Conservation (phyloP, 805 yeast genomes). For the Wickerhamiella bombiphila region DNA sequence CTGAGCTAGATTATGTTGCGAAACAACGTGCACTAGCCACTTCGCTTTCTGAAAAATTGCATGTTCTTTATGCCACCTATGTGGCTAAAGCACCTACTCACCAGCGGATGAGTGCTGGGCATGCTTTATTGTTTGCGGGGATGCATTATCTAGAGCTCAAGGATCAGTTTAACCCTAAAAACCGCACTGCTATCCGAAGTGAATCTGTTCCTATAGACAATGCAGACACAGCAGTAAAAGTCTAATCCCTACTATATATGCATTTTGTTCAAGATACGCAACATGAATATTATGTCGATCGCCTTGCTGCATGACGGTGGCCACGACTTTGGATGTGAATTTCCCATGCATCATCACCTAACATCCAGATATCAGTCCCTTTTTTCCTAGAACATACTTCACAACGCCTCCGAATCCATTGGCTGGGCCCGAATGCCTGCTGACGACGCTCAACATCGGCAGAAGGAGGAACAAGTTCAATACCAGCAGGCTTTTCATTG, state of each 20-base stretch:
- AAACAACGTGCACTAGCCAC: neutral
- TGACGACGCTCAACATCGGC: slow-evolving; percentile 22
- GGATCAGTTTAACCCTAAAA: too few relatives aligned
- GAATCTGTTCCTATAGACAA: too few relatives aligned
- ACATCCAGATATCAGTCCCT: slow-evolving; percentile 40
- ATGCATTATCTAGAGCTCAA: neutral
- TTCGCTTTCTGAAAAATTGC: neutral
- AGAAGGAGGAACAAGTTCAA: slow-evolving; percentile 24
- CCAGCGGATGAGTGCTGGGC: neutral
- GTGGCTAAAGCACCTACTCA: neutral
- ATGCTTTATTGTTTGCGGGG: neutral
- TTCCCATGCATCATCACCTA: slow-evolving; percentile 61
- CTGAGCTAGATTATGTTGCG: neutral
- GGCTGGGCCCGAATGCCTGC: slow-evolving; percentile 16
- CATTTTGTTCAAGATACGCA: neutral
- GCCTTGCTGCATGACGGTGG: slow-evolving; percentile 37
- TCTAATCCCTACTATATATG: too few relatives aligned
- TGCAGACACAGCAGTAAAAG: too few relatives aligned
- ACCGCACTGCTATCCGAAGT: too few relatives aligned
- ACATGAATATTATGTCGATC: too few relatives aligned
- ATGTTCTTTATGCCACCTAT: neutral
- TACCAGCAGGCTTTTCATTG: slow-evolving; percentile 1
- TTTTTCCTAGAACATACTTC: slow-evolving; percentile 41
- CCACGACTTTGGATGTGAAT: slow-evolving; percentile 53
- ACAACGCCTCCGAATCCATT: slow-evolving; percentile 62